Conservation (phyloP, 2,329 filamentous ascomycete genomes). For the Lojkania enalia region DNA sequence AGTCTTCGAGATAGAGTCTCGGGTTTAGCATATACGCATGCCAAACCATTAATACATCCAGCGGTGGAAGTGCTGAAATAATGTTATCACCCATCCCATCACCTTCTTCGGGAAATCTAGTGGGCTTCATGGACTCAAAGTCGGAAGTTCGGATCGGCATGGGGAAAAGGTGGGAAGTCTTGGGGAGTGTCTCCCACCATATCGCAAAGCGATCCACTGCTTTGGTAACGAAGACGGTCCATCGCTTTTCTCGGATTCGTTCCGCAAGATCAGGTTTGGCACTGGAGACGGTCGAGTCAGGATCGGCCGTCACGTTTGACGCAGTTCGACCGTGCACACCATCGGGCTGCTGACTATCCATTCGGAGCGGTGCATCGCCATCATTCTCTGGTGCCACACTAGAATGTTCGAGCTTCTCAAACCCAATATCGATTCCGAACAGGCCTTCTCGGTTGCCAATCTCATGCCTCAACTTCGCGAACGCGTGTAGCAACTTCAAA, state of each 20-base stretch:
- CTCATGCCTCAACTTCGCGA: slow-evolving; percentile 68
- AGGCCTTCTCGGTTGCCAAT: slow-evolving; percentile 68
- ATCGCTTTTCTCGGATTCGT: slow-evolving; percentile 70
- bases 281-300: slow-evolving; percentile 1
- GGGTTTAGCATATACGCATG: slow-evolving; percentile 81
- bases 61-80: slow-evolving; percentile 21
- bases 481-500: slow-evolving; percentile 70
- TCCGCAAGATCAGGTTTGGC: slow-evolving; percentile 43
- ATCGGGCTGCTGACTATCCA: slow-evolving; percentile 40
- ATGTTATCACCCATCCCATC: slow-evolving; percentile 8
- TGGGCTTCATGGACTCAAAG: slow-evolving; percentile 11
- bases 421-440: slow-evolving; percentile 61
- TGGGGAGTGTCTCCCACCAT: slow-evolving; percentile 60
- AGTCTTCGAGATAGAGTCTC: slow-evolving; percentile 73
- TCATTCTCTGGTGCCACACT: neutral
- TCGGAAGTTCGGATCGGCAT: slow-evolving; percentile 34
- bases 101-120: slow-evolving; percentile 8
- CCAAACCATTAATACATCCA: slow-evolving; percentile 78
- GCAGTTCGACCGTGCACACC: slow-evolving; percentile 38
- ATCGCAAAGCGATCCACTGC: slow-evolving; percentile 69
- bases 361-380: slow-evolving; percentile 31
- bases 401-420: slow-evolving; percentile 5
- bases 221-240: slow-evolving; percentile 69
- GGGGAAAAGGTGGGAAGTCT: slow-evolving; percentile 16
- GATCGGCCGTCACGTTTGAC: slow-evolving; percentile 2